Conservation (phyloP, 257 asterid species). For the Ajuga chamaepitys region DNA sequence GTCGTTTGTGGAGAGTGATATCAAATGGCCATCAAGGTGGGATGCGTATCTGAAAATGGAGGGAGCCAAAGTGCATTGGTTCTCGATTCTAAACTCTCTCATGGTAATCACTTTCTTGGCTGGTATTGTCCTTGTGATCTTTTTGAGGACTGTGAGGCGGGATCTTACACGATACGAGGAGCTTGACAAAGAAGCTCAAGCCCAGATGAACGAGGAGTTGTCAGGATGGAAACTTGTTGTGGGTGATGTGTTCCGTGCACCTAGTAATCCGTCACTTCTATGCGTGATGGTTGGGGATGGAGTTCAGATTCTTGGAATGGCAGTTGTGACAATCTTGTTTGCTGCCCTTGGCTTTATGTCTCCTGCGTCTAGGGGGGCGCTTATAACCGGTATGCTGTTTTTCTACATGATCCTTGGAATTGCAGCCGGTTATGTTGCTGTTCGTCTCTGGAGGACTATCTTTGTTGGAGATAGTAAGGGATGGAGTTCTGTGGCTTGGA, state of each 20-base stretch:
- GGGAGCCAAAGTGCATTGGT: constrained; percentile 95
- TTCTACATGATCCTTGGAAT: constrained; percentile 79
- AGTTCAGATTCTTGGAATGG: constrained; percentile 89
- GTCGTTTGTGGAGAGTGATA: constrained; percentile 64
- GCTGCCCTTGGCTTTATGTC: constrained; percentile 96
- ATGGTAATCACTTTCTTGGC: constrained; percentile 94
- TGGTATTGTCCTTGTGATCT: constrained; percentile 78
- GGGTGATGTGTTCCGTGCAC: constrained; percentile 77
- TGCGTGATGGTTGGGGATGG: constrained; percentile 95
- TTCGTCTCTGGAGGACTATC: constrained; percentile 84
- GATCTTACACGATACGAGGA: constrained; percentile 81
- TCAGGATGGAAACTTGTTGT: constrained; percentile 95
- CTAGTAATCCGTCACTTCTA: constrained; percentile 54
- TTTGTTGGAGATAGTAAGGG: constrained; percentile 62
- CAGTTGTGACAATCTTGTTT: constrained; percentile 67
- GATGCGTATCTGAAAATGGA: constrained; percentile 92
- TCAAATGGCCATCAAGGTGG: constrained; percentile 96
- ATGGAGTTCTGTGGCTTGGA: constrained; percentile 85
- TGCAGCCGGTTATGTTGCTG: constrained; percentile 81
- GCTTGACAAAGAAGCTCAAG: constrained; percentile 85
- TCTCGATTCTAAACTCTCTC: constrained; percentile 77
- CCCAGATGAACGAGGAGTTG: constrained; percentile 90
- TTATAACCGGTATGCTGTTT: constrained; percentile 77
- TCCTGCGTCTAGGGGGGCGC: constrained; percentile 84
- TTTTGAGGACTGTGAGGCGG: constrained; percentile 78